A percentile compares a stretch with the other conserved stretches of the same genome.
Conservation (phyloP, 106 monocot species). For the Dactylorhiza incarnata region DNA sequence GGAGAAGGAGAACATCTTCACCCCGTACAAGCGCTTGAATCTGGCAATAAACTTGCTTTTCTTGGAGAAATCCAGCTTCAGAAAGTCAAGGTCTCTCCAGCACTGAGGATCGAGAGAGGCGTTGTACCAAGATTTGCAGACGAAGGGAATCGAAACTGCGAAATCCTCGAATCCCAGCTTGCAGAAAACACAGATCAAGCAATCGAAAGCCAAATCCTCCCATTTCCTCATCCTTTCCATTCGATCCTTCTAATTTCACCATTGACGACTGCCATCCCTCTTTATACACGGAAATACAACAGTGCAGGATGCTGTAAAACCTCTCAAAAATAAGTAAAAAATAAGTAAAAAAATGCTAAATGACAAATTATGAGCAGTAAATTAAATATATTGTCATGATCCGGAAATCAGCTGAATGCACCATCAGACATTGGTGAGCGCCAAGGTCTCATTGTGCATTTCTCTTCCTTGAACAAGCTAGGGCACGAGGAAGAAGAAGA, state of each 20-base stretch:
- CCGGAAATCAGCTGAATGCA: too few relatives aligned
- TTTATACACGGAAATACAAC: not conserved
- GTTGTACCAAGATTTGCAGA: constrained; percentile 31
- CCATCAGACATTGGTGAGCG: too few relatives aligned
- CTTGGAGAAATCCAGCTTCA: not conserved
- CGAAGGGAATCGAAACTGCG: constrained; percentile 12
- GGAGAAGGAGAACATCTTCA: constrained; percentile 13
- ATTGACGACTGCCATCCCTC: not conserved
- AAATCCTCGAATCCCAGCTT: constrained; percentile 22
- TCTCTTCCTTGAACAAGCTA: too few relatives aligned
- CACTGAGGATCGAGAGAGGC: constrained; percentile 24
- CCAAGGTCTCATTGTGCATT: too few relatives aligned
- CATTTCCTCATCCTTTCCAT: constrained; percentile 19
- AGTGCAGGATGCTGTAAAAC: not conserved
- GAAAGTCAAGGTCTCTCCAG: constrained; percentile 25
- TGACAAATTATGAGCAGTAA: not conserved
- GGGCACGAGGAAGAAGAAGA: too few relatives aligned
- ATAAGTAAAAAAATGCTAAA: not conserved
- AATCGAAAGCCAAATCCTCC: constrained; percentile 23
- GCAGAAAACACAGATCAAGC: constrained; percentile 16
- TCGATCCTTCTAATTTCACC: not conserved
- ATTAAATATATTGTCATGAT: not conserved
- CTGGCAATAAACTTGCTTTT: constrained; percentile 1
- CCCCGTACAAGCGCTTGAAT: not conserved
- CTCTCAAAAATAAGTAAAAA: too few relatives aligned